These are phyloP conservation scores for Amoeboradix gromovi DNA, from an alignment of 371 early-diverging fungal genomes.

Conservation along the genomic window DNA sequence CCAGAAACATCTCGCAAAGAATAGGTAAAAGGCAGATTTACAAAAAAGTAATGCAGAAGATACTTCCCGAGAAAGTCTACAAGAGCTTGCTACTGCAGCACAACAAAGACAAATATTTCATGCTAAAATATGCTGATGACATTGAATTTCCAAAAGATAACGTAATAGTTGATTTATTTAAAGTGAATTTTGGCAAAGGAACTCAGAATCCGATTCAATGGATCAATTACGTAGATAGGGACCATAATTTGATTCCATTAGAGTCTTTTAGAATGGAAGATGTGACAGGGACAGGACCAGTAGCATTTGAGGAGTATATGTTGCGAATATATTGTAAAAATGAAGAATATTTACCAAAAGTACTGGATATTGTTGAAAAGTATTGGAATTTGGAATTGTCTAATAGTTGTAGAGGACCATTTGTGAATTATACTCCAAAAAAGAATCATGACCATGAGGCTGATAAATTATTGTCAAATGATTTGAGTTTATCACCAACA, in stretches of 20 bases:
- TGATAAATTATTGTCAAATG: too few species aligned
- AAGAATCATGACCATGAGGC: too few species aligned
- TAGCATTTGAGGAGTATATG: background rate
- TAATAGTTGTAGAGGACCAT: background rate
- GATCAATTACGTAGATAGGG: background rate
- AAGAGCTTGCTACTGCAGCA: background rate
- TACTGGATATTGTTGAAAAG: background rate
- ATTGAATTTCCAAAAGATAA: background rate
- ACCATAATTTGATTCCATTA: background rate
- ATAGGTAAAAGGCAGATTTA: constrained; percentile 45
- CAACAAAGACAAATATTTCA: background rate
- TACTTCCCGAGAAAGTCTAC: background rate
- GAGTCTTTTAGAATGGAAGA: background rate
- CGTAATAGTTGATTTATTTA: background rate
- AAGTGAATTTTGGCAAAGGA: background rate
- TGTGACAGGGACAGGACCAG: background rate
- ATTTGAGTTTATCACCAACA: too few species aligned
- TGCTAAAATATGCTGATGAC: background rate
- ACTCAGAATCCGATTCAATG: background rate
- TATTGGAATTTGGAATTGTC: background rate
- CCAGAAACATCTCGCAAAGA: constrained; percentile 35
- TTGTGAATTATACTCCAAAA: background rate
- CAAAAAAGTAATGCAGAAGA: constrained; percentile 10
- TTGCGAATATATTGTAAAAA: background rate
- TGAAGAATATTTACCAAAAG: background rate